Percentiles rank a stretch among this genome's conserved stretches.
phyloP scores from a whole-genome alignment of 2,329 filamentous ascomycete species.

The Ophiostoma sp. region DNA sequence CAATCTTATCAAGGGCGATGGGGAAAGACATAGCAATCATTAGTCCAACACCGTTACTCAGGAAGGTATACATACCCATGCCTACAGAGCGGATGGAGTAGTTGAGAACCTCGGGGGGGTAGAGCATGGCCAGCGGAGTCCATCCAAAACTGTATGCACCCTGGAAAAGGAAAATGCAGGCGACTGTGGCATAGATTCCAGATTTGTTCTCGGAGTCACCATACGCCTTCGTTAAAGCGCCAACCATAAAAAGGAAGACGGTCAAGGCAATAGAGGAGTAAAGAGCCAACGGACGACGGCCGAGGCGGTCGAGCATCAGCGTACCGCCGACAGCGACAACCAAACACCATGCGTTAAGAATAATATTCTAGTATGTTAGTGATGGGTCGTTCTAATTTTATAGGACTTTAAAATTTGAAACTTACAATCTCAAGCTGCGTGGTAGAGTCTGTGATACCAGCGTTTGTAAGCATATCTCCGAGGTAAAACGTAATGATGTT shows the following conservation, averaged over 20 bases:
- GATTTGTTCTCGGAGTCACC: slow-evolving; percentile 18
- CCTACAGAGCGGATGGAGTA: slow-evolving; percentile 40
- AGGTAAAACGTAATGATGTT: slow-evolving; percentile 26
- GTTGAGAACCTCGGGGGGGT: slow-evolving; percentile 39
- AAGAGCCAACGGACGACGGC: slow-evolving; percentile 24
- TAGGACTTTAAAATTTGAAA: background rate
- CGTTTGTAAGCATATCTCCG: slow-evolving; percentile 15
- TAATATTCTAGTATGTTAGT: slow-evolving; percentile 18
- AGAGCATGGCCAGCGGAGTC: slow-evolving; percentile 46
- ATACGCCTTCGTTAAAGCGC: slow-evolving; percentile 17
- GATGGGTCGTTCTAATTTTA: too few species aligned
- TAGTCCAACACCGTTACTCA: slow-evolving; percentile 41
- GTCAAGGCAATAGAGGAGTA: slow-evolving; percentile 6
- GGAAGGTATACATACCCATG: slow-evolving; percentile 41
- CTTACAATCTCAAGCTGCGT: slow-evolving; percentile 21
- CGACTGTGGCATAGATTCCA: slow-evolving; percentile 32
- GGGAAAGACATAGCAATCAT: slow-evolving; percentile 43
- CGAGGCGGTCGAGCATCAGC: slow-evolving; percentile 29
- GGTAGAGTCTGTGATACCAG: slow-evolving; percentile 22
- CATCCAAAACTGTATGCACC: slow-evolving; percentile 48
- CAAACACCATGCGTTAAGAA: slow-evolving; percentile 23
- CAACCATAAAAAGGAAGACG: slow-evolving; percentile 38
- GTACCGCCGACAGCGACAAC: slow-evolving; percentile 27
- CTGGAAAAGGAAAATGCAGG: slow-evolving; percentile 52
- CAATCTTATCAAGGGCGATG: slow-evolving; percentile 43